A percentile compares a stretch with the other conserved stretches of the same genome.
phyloP scores from a whole-genome alignment of 495 filamentous ascomycete species.

The Chaetomium cochliodes region DNA sequence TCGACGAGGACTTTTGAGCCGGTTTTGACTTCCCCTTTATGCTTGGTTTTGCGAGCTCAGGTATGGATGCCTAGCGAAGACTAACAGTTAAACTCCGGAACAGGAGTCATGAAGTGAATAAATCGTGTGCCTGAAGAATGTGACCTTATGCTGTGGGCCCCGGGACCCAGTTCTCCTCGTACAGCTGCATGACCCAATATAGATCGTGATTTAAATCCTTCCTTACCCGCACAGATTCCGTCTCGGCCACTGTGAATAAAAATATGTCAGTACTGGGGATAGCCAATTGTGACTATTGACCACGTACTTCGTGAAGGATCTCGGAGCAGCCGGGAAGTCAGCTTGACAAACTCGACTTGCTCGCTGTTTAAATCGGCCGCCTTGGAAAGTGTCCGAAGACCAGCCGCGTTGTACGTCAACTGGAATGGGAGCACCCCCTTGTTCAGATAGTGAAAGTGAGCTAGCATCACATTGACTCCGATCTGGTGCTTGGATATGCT shows the following conservation, averaged over 20 bases:
- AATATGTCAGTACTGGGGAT: neutral
- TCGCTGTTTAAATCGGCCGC: slow-evolving; percentile 28
- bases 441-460: slow-evolving; percentile 47
- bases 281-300: neutral
- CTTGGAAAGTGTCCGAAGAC: slow-evolving; percentile 26
- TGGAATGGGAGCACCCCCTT: slow-evolving; percentile 37
- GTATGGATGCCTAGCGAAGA: no score
- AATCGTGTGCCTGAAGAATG: neutral
- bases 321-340: slow-evolving; percentile 23
- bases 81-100: no score
- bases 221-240: neutral
- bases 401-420: slow-evolving; percentile 19
- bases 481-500: slow-evolving; percentile 29
- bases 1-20: no score
- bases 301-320: slow-evolving; percentile 23
- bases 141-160: neutral
- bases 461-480: slow-evolving; percentile 46
- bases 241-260: neutral
- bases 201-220: neutral
- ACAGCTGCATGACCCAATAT: slow-evolving; percentile 1
- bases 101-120: neutral
- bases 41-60: no score
- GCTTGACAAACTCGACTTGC: slow-evolving; percentile 30
- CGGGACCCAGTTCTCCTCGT: neutral
- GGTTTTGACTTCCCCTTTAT: no score